Evolutionary conservation across 495 filamentous ascomycete genomes (phyloP).

Genomic region (Penicillium flavigenum): DNA sequence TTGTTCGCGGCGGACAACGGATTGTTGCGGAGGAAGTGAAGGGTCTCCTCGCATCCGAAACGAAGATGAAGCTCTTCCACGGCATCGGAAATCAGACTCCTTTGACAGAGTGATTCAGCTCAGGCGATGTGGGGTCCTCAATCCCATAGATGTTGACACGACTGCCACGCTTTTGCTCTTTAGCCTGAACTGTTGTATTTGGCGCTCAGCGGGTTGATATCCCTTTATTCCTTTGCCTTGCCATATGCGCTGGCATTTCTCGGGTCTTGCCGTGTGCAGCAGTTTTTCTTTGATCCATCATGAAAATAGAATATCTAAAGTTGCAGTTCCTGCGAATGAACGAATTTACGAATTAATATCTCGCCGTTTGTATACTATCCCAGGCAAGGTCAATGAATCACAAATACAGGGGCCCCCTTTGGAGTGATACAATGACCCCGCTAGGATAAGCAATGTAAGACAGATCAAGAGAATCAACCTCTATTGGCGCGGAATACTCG

Average conservation of each 20-base stretch:
- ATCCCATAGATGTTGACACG: conserved; percentile 21
- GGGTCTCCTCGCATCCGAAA: conserved; percentile 75
- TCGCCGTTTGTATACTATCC: not conserved
- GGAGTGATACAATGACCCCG: not conserved
- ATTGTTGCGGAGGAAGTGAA: conserved; percentile 84
- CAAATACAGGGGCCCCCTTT: not conserved
- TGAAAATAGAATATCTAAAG: conserved; percentile 6
- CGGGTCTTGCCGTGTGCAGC: conserved; percentile 3
- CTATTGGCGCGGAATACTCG: conserved; percentile 13
- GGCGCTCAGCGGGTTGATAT: conserved; percentile 19
- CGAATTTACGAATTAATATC: conserved; percentile 2
- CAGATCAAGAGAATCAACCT: conserved; percentile 6
- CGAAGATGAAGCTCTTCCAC: conserved; percentile 85
- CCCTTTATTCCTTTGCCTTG: conserved; percentile 5
- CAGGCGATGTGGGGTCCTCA: not conserved
- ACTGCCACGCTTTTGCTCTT: conserved; percentile 18
- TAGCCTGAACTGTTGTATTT: conserved; percentile 11
- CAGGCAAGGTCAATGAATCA: too few species aligned
- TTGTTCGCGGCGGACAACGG: conserved; percentile 75
- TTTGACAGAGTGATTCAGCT: conserved; percentile 12
- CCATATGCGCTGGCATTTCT: conserved; percentile 5
- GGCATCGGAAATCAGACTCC: conserved; percentile 47
- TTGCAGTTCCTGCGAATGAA: conserved; percentile 11
- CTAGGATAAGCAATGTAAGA: not conserved
- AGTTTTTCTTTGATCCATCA: conserved; percentile 9